Base-by-base conservation (phyloP, 257 asterid species). In the Solanum medicagineum region DNA sequence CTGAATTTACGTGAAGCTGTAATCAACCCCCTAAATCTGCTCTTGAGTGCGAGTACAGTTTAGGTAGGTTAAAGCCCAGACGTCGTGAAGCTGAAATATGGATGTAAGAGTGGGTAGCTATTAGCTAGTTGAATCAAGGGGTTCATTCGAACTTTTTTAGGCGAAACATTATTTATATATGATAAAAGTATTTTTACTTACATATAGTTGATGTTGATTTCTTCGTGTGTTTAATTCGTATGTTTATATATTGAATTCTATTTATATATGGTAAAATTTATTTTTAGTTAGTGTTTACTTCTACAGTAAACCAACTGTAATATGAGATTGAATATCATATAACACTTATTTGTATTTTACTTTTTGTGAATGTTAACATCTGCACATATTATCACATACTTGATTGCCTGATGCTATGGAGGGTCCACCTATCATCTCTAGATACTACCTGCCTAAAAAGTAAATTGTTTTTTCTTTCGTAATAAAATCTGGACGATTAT, bases 141-240 rank as follows among this genome's bases (percentile, higher is more conserved):
- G 0, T 1, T 62, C 16, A 10, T 62, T 0, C 5, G 0, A 60
- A 4, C 11, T n/a, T 20, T 22, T 22, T 22, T 22, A 1, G 10
- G 10, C 3, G 17, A 0, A 62, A 60, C 1, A 22, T 22, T 62
- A 4, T 62, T 62, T 62, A 62, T 62, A 62, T 22, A 62, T 11
- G 36, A 0, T 5, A 1, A n/a, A 59, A n/a, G 10, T n/a, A 60
- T 0, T 59, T 20, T 4, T 53, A 4, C 5, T 53, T 14, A 53
- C 6, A 4, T 53, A 53, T 14, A 53, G 6, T 36, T 32, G 36
- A 32, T 32, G 36, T 3, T 32, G 36, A 2, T 32, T 32, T 32
- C 4, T 32, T 32, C 36, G 36, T 32, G 36, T 3, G 36, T 32
- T 32, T 32, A 32, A 32, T 2, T 32, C 36, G 36, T 32, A 32